Evolutionary conservation across 345 rosid genomes (phyloP), one percentile per base, ranked within the genome.

Genomic region (Adansonia digitata): DNA sequence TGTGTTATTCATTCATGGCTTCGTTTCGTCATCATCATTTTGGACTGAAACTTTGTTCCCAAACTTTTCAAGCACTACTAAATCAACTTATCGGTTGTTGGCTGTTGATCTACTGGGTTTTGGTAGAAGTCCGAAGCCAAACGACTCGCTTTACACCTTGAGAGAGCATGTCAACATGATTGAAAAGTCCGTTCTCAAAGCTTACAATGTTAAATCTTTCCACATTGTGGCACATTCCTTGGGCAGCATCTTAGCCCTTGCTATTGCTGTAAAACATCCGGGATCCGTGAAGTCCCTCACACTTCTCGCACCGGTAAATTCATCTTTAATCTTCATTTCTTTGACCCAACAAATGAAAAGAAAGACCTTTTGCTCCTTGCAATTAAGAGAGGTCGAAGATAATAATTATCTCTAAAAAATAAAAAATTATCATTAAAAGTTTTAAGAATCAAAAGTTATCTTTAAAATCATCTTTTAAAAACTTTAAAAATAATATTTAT

Each of bases 31-130:
- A 7, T 96, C 98, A 1, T 88, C 91, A 68, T 92, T 96, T 79
- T 96, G 99, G 99, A 93, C 97, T 2, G 98, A 96, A 72, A 93
- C 99, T 13, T 64, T 96, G 62, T 96, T 96, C 68, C 99, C 98
- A 2, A 93, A 93, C 81, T 92, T 96, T 82, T 88, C 99, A n/a
- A 82, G 74, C 4, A 74, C 83, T 0, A 82, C 94, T 9, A 93
- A 90, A 81, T 92, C 94, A 0, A 78, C 74, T 2, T 88, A 93
- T 62, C 75, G 99, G 57, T 84, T 96, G 17, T 74, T 96, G 5
- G 99, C 99, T 1, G 80, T 93, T 2, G 99, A 96, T 82, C 81
- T 96, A 37, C 75, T 96, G 10, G 98, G 99, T 40, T 96, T 91
- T 31, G 99, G 98, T 69, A 82, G 87, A 80, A 96, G 99, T 68